Base-by-base conservation (phyloP, 164 flowering plant species). In the Berberis thunbergii region DNA sequence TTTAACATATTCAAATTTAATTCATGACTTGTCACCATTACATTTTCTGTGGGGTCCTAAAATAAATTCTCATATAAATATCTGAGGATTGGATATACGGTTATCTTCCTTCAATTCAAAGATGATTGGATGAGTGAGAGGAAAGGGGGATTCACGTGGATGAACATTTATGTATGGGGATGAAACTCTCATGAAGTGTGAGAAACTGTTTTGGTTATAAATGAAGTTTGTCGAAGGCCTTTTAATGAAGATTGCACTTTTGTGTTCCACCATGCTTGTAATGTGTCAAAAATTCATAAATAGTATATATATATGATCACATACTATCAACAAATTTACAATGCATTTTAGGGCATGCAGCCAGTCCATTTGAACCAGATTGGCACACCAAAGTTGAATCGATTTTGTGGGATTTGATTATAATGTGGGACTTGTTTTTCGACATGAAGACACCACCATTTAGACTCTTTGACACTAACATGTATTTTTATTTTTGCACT, bases 121-220 rank as follows among this genome's bases (percentile, higher is more conserved):
- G 26, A 26, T 26, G 26, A 26, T 26, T 26, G 26, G 60, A 57
- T 57, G 8, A 13, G 41, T 56, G 41, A 52, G 48, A 2, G 11
- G 9, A 1, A 49, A 42, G 56, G 63, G 52, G 38, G 41, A 54
- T 61, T 67, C 70, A 67, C 65, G 71, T 46, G 61, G 64, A 54
- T 40, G 45, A 48, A 10, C 60, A 61, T 54, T 45, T 45, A 61
- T 6, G 12, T 41, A 43, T 3, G 43, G 59, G 54, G n/a, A 8
- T 7, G 60, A 50, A 52, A 10, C 64, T 52, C 44, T 64, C 43
- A 48, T 46, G 42, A 57, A 13, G 57, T 57, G 66, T 62, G 66
- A 61, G 60, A 9, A 7, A 1, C 40, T 13, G 49, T 49, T 68
- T 56, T 42, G n/a, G 57, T 9, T 13, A 61, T 68, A 48, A 68